Evolutionary conservation across 176 grass and related monocot genomes (phyloP).

Genomic region (Elymus sibiricus): DNA sequence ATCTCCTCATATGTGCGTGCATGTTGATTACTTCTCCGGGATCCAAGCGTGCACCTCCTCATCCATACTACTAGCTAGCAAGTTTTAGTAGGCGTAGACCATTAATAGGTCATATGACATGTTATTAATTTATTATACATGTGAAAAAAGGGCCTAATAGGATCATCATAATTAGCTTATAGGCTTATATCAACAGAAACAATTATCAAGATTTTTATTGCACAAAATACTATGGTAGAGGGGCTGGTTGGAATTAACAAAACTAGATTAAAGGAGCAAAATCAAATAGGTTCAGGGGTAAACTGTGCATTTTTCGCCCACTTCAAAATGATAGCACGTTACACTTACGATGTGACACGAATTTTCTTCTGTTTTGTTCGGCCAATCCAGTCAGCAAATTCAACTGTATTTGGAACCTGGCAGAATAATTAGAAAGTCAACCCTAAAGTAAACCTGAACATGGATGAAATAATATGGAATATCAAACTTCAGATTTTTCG

Average conservation of each 20-base stretch:
- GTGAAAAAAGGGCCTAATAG: neutral
- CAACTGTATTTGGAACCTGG: constrained; percentile 90
- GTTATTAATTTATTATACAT: constrained; percentile 4
- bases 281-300: neutral
- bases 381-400: constrained; percentile 99
- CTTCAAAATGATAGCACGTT: neutral
- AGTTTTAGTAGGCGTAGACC: neutral
- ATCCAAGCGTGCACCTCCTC: neutral
- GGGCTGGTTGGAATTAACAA: neutral
- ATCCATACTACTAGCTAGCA: neutral
- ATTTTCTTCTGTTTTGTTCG: constrained; percentile 97
- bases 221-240: neutral
- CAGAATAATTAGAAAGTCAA: constrained; percentile 27
- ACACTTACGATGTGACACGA: constrained; percentile 73
- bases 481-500: constrained; percentile 6
- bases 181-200: constrained; percentile 4
- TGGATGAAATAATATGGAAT: neutral
- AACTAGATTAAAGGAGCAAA: neutral
- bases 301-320: neutral
- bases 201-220: neutral
- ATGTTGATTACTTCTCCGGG: neutral
- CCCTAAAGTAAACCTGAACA: constrained; percentile 12
- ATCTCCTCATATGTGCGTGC: neutral
- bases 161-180: neutral
- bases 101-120: neutral